phyloP scores from a whole-genome alignment of 78 protist species.

The Speleostelium caveatum region DNA sequence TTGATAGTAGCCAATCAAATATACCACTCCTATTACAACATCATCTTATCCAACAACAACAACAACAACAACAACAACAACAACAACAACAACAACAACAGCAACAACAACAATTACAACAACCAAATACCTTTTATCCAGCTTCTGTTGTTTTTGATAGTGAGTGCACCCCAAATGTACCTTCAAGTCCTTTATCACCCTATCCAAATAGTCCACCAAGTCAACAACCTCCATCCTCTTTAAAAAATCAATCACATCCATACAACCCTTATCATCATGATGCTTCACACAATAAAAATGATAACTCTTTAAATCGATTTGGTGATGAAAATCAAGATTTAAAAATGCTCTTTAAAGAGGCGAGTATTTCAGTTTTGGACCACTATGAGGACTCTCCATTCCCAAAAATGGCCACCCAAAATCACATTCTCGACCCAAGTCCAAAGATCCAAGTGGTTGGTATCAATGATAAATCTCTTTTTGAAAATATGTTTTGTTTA shows the following conservation, averaged over 20 bases:
- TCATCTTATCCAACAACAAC: neutral
- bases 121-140: neutral
- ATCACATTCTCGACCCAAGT: neutral
- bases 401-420: neutral
- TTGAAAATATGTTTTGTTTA: neutral
- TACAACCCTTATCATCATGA: neutral
- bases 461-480: neutral
- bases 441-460: neutral
- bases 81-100: neutral
- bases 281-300: neutral
- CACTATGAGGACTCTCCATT: neutral
- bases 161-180: neutral
- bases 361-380: neutral
- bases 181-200: too few species aligned
- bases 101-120: neutral
- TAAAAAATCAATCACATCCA: neutral
- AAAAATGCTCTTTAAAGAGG: neutral
- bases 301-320: too few species aligned
- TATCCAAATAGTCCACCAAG: neutral
- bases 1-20: neutral
- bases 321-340: neutral
- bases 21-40: neutral
- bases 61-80: neutral
- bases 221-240: neutral
- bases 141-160: neutral